Evolutionary conservation across 31 red algal genomes (phyloP).

Genomic region (Odonthalia washingtoniensis): DNA sequence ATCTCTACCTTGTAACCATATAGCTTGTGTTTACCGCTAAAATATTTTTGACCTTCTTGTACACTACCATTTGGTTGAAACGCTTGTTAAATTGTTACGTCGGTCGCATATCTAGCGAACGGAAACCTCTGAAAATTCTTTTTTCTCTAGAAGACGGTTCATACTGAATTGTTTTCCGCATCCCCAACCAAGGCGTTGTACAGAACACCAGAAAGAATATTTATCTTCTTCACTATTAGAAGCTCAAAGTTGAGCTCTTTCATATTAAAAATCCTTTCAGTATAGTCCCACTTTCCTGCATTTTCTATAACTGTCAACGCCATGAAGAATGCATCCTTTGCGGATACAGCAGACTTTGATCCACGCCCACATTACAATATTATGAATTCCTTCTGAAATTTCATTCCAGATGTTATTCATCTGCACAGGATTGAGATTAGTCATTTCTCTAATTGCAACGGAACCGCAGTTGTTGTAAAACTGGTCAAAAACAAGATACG

Average conservation of each 20-base stretch:
- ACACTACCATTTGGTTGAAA: not conserved
- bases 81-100: constrained; percentile 15
- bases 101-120: constrained; percentile 11
- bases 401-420: not conserved
- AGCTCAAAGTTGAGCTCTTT: not conserved
- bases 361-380: not conserved
- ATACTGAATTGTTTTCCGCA: not conserved
- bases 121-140: not conserved
- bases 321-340: not conserved
- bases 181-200: not conserved
- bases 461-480: not conserved
- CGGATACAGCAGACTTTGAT: not conserved
- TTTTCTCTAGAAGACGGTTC: not conserved
- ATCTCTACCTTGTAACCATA: constrained; percentile 14
- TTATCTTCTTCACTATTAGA: not conserved
- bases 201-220: not conserved
- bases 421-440: not conserved
- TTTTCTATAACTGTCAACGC: not conserved
- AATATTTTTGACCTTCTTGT: constrained; percentile 7
- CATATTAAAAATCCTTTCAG: not conserved
- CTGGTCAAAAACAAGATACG: not conserved
- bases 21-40: constrained; percentile 12
- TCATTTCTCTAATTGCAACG: not conserved
- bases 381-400: not conserved
- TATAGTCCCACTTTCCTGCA: not conserved